Percentiles rank a stretch among this genome's conserved stretches.
Evolutionary conservation across 2,329 filamentous ascomycete species (phyloP).

Genomic region (Taxawa tesnikishii): DNA sequence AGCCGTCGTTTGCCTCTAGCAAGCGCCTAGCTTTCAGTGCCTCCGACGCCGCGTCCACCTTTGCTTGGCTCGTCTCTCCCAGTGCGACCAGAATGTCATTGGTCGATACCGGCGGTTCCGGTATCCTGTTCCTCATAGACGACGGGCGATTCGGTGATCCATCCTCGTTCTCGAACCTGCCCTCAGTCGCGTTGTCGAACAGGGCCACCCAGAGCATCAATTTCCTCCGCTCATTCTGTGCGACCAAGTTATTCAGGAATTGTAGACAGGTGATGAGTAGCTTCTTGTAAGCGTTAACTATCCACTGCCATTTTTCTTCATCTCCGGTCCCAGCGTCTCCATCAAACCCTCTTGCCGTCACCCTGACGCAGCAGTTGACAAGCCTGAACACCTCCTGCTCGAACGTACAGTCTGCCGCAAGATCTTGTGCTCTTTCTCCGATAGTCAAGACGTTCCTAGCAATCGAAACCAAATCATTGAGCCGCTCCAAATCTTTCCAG

Average conservation of each 20-base stretch:
- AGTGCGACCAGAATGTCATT: constrained; percentile 8
- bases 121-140: constrained; percentile 3
- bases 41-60: constrained; percentile 5
- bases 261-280: constrained; percentile 54
- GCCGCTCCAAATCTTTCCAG: constrained; percentile 48
- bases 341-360: constrained; percentile 53
- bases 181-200: constrained; percentile 33
- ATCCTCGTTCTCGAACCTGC: constrained; percentile 6
- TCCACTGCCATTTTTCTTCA: constrained; percentile 53
- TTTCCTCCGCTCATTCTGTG: constrained; percentile 53
- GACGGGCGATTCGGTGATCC: neutral
- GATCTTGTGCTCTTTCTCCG: constrained; percentile 48
- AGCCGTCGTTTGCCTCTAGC: constrained; percentile 3
- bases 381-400: constrained; percentile 50
- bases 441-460: constrained; percentile 49
- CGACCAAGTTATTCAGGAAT: constrained; percentile 54
- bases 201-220: constrained; percentile 53
- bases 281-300: constrained; percentile 54
- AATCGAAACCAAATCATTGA: constrained; percentile 51
- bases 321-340: constrained; percentile 49
- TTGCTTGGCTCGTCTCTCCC: constrained; percentile 5
- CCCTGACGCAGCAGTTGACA: constrained; percentile 51
- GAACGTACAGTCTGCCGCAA: constrained; percentile 47
- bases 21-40: constrained; percentile 5
- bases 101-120: constrained; percentile 7